Conservation (phyloP, 2,329 filamentous ascomycete species). For the Fusarium sp. region DNA sequence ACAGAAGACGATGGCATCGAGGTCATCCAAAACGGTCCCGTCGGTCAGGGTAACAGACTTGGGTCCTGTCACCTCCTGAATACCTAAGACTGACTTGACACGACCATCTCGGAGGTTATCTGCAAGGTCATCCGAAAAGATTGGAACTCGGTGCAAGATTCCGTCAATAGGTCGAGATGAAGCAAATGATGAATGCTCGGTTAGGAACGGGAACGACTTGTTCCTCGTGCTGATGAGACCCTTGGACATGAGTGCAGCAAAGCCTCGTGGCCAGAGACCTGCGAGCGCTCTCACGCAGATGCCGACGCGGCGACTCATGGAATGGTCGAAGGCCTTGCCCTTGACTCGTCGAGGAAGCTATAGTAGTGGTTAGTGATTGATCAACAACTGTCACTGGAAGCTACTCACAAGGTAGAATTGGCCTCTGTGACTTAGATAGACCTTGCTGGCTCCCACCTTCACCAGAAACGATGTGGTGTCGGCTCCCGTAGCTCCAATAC, state of each 20-base stretch:
- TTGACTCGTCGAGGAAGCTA: conserved; percentile 45
- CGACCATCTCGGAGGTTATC: conserved; percentile 43
- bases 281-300: conserved; percentile 28
- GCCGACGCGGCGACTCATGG: conserved; percentile 47
- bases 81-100: conserved; percentile 43
- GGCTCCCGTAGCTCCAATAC: conserved; percentile 54
- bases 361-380: conserved; percentile 4
- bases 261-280: conserved; percentile 19
- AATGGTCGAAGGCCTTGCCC: conserved; percentile 51
- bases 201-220: conserved; percentile 38
- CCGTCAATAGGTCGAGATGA: conserved; percentile 28
- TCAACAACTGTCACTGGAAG: too few relatives aligned
- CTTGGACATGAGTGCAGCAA: conserved; percentile 32
- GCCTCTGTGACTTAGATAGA: conserved; percentile 58
- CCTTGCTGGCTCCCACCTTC: conserved; percentile 49
- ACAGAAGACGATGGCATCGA: conserved; percentile 50
- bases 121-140: conserved; percentile 47
- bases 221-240: conserved; percentile 26
- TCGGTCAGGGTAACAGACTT: conserved; percentile 45
- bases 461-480: conserved; percentile 47
- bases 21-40: conserved; percentile 46
- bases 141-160: conserved; percentile 41
- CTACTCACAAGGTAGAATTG: conserved; percentile 42
- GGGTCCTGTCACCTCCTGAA: conserved; percentile 46
- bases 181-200: conserved; percentile 22